Percentiles rank a stretch among this genome's conserved stretches.
These are phyloP conservation scores for Penicillium janthinellum DNA, from an alignment of 2,329 filamentous ascomycete genomes.

Conservation along the genomic window DNA sequence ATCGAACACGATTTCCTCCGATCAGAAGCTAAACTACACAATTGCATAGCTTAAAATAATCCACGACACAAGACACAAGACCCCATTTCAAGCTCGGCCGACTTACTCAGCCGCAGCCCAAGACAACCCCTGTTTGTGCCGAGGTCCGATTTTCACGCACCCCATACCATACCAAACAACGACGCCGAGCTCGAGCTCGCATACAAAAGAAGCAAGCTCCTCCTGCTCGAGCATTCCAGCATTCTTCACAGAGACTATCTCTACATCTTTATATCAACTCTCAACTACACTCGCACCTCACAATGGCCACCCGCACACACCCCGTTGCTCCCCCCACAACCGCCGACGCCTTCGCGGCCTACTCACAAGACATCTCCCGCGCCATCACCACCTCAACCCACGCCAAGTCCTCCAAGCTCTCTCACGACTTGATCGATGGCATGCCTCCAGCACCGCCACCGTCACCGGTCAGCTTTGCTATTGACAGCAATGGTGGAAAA, in stretches of 20 bases:
- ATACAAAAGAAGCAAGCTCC: constrained; percentile 1
- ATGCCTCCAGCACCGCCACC: constrained; percentile 29
- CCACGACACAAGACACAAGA: neutral
- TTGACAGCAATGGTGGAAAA: constrained; percentile 18
- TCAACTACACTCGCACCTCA: constrained; percentile 9
- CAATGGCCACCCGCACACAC: constrained; percentile 23
- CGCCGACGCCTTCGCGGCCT: constrained; percentile 28
- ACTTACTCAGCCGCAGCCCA: neutral
- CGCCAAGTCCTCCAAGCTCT: constrained; percentile 34
- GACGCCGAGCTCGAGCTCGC: neutral
- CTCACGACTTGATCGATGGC: constrained; percentile 25
- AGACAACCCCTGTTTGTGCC: neutral
- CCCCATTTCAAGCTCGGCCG: neutral
- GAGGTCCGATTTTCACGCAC: neutral
- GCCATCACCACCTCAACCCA: constrained; percentile 40
- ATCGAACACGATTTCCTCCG: constrained; percentile 3
- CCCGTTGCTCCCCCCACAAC: constrained; percentile 24
- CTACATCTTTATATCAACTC: constrained; percentile 1
- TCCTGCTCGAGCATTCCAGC: neutral
- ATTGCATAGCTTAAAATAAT: neutral
- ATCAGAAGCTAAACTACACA: neutral
- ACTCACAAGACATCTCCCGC: constrained; percentile 43
- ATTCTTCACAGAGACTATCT: neutral
- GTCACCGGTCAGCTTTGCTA: constrained; percentile 24
- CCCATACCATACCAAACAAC: neutral